phyloP scores from a whole-genome alignment of 768 basidiomycete species.

The Pulveroboletus sp. region DNA sequence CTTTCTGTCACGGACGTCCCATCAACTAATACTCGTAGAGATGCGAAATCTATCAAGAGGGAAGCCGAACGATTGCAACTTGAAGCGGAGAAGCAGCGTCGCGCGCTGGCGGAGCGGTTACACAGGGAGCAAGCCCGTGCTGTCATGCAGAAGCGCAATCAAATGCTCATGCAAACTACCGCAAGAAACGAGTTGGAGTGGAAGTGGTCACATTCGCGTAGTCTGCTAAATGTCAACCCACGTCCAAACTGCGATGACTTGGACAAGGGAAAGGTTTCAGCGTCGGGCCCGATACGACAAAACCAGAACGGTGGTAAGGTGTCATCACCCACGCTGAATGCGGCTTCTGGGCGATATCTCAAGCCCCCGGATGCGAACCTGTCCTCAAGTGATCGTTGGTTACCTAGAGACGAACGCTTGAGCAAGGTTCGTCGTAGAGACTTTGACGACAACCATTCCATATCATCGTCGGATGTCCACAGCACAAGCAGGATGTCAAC shows the following conservation, averaged over 20 bases:
- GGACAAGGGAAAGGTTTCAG: conserved; percentile 48
- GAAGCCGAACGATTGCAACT: conserved; percentile 71
- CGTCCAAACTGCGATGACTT: conserved; percentile 26
- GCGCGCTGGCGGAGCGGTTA: conserved; percentile 65
- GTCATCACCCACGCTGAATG: conserved; percentile 49
- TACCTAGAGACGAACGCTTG: conserved; percentile 51
- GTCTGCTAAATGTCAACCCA: conserved; percentile 38
- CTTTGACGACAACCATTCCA: conserved; percentile 87
- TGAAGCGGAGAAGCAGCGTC: conserved; percentile 82
- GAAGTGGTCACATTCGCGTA: conserved; percentile 42
- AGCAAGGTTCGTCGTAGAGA: conserved; percentile 78
- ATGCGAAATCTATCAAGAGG: conserved; percentile 75
- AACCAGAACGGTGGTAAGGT: conserved; percentile 40
- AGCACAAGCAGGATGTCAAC: conserved; percentile 70
- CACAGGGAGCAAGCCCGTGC: conserved; percentile 87
- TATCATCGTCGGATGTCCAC: conserved; percentile 84
- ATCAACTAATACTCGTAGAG: conserved; percentile 40
- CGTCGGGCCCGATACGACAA: conserved; percentile 62
- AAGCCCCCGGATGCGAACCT: conserved; percentile 33
- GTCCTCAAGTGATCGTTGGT: conserved; percentile 43
- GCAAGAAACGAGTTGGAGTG: conserved; percentile 58
- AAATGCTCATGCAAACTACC: conserved; percentile 57
- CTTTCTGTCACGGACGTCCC: conserved; percentile 51
- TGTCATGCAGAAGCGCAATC: conserved; percentile 86
- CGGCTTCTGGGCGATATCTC: conserved; percentile 57